These are phyloP conservation scores for Gymnopilus dilepis DNA, from an alignment of 768 basidiomycete species.

Conservation along the genomic window DNA sequence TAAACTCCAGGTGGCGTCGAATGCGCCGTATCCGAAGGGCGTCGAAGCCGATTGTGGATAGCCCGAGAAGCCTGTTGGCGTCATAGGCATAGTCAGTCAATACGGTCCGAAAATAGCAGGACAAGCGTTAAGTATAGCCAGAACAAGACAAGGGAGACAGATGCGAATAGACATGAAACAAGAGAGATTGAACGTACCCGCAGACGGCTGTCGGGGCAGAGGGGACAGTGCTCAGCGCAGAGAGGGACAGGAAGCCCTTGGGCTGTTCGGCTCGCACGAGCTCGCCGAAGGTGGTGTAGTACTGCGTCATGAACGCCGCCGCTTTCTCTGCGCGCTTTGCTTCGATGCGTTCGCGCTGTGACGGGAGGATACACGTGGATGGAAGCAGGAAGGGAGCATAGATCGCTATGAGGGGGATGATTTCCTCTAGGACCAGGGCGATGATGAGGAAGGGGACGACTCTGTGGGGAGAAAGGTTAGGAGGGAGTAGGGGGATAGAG, in stretches of 20 bases:
- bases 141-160: constrained; percentile 2
- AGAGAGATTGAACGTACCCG: constrained; percentile 49
- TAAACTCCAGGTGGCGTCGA: constrained; percentile 44
- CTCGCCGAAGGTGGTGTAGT: constrained; percentile 41
- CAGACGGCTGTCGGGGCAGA: constrained; percentile 53
- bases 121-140: neutral
- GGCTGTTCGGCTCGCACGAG: constrained; percentile 38
- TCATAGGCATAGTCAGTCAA: constrained; percentile 9
- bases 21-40: constrained; percentile 49
- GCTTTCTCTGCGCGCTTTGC: constrained; percentile 57
- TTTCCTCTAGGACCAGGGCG: constrained; percentile 76
- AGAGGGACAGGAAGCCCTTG: constrained; percentile 40
- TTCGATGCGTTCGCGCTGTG: constrained; percentile 72
- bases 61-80: constrained; percentile 40
- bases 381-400: constrained; percentile 87
- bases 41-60: constrained; percentile 51
- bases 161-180: neutral
- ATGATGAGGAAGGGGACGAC: constrained; percentile 81
- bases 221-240: constrained; percentile 29
- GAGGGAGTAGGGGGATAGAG: neutral
- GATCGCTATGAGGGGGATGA: constrained; percentile 83
- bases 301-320: constrained; percentile 39
- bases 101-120: neutral
- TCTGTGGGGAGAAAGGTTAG: constrained; percentile 41
- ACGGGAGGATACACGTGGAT: constrained; percentile 85